phyloP scores from a whole-genome alignment of 2,329 filamentous ascomycete genomes.

The Epichloe hybrida region DNA sequence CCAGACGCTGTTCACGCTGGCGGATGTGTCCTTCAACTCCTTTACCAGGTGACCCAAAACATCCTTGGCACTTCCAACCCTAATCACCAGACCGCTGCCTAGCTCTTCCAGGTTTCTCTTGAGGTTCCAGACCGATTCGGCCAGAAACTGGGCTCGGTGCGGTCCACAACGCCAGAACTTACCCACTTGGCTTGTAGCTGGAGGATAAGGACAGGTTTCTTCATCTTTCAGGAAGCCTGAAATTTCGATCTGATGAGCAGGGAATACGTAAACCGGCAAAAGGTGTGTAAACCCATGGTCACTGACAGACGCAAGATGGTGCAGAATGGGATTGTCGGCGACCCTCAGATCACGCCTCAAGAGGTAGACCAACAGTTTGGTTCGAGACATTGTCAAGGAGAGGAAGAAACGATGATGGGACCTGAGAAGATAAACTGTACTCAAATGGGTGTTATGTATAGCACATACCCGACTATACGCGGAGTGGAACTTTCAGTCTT shows the following conservation, averaged over 20 bases:
- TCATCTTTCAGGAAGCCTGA: slow-evolving; percentile 54
- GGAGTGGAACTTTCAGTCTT: background rate
- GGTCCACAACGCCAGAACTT: slow-evolving; percentile 63
- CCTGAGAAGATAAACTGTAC: too few relatives aligned
- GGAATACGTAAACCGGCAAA: slow-evolving; percentile 57
- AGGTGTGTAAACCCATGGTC: slow-evolving; percentile 51
- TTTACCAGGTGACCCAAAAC: slow-evolving; percentile 44
- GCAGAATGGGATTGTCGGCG: slow-evolving; percentile 60
- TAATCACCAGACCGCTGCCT: slow-evolving; percentile 47
- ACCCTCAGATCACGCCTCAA: slow-evolving; percentile 60
- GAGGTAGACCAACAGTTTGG: slow-evolving; percentile 53
- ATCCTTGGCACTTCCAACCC: slow-evolving; percentile 47
- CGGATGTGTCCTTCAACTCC: slow-evolving; percentile 26
- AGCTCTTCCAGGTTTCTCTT: slow-evolving; percentile 47
- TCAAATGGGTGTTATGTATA: background rate
- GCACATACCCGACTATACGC: background rate
- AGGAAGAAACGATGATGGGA: background rate
- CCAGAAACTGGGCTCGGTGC: slow-evolving; percentile 57
- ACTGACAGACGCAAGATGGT: slow-evolving; percentile 35
- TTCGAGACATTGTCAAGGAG: slow-evolving; percentile 19
- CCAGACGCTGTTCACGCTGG: slow-evolving; percentile 51
- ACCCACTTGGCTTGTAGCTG: slow-evolving; percentile 51
- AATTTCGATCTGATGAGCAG: slow-evolving; percentile 58
- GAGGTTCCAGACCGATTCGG: slow-evolving; percentile 59
- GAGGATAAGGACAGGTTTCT: slow-evolving; percentile 49